Base-by-base conservation (phyloP, 805 yeast genomes). In the Metschnikowia lunata region DNA sequence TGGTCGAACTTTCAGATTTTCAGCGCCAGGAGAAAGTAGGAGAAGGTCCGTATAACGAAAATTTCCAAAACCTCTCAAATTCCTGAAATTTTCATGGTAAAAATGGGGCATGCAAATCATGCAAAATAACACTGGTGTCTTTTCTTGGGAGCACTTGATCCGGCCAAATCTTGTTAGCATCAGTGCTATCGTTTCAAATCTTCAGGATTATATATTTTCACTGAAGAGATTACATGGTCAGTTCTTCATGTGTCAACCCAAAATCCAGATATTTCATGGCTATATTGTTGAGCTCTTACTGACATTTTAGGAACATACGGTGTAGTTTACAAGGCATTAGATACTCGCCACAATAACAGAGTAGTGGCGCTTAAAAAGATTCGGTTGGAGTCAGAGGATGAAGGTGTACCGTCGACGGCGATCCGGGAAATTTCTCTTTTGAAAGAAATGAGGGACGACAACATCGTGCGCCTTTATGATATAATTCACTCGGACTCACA, bases 341-440 rank as follows among this genome's bases (percentile, higher is more conserved):
- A 91, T 61, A 80, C 82, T 37, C 83, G 80, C 53, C 89, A 91
- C 62, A 86, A 89, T 54, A 91, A 91, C 68, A 78, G 97, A n/a
- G 80, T 89, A 36, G 99, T 93, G 31, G 99, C 99, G 0, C 72
- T 93, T 55, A 93, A 93, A 66, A 95, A 93, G 68, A 95, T 93
- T 63, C 80, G 98, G 46, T 71, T 93, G 42, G 99, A 93, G 63
- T 88, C 95, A 15, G 99, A 93, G 64, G 96, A 88, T 64, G 99
- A 93, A 64, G 99, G 99, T 14, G 97, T 95, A 18, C 99, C 99
- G 1, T 89, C 97, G 1, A 93, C 99, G 0, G 98, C 99, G 6
- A 93, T 93, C 47, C 77, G 99, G 57, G 99, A 93, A 62, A 93
- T 93, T 55, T 91, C 98, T 1, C 74, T 93, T 37, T 76, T 93